Evolutionary conservation across 176 grass and related monocot species (phyloP).

Genomic region (Oryza longistaminata): DNA sequence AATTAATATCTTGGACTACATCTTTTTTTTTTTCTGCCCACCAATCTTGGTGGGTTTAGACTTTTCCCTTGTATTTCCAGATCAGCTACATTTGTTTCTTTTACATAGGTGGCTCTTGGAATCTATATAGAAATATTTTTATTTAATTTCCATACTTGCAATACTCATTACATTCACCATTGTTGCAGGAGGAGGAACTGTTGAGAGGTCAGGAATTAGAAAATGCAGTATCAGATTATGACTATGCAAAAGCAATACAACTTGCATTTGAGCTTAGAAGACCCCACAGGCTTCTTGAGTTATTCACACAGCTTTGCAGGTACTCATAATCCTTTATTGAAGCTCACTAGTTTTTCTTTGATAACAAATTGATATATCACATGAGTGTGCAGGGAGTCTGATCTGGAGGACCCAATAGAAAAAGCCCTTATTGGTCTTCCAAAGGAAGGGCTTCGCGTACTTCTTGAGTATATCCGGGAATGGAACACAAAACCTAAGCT

Average conservation of each 20-base stretch:
- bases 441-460: slow-evolving; percentile 72
- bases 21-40: not conserved
- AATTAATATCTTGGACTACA: not conserved
- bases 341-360: not conserved
- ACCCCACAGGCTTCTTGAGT: slow-evolving; percentile 83
- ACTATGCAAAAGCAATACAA: slow-evolving; percentile 87
- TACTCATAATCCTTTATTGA: slow-evolving; percentile 6
- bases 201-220: slow-evolving; percentile 88
- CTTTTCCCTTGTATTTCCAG: not conserved
- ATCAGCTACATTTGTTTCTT: not conserved
- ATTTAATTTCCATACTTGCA: not conserved
- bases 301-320: slow-evolving; percentile 81
- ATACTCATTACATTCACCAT: slow-evolving; percentile 10
- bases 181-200: slow-evolving; percentile 71
- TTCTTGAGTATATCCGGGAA: slow-evolving; percentile 82
- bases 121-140: not conserved
- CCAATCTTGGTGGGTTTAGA: not conserved
- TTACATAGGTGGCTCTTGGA: not conserved
- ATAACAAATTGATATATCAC: slow-evolving; percentile 13
- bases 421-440: slow-evolving; percentile 66
- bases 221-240: slow-evolving; percentile 89
- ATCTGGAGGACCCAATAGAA: slow-evolving; percentile 56
- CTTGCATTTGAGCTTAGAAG: slow-evolving; percentile 93
- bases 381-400: slow-evolving; percentile 57
- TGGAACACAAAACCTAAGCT: slow-evolving; percentile 99